A percentile compares a stretch with the other conserved stretches of the same genome.
These are phyloP conservation scores for Fusarium tricinctum DNA, from an alignment of 2,329 filamentous ascomycete genomes.

Conservation along the genomic window DNA sequence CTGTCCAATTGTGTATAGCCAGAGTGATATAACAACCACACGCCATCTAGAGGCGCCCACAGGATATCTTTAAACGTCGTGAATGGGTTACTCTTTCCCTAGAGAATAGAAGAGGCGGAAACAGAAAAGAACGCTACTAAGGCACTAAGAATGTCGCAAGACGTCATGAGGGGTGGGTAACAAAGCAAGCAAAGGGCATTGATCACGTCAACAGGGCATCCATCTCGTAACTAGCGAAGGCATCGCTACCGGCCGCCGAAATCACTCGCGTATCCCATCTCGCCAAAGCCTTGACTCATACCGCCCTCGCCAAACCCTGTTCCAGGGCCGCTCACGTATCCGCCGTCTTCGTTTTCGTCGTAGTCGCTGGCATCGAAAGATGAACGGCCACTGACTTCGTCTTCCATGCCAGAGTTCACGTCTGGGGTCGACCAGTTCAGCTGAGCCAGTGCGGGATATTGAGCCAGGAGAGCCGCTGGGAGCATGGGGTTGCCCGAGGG, in stretches of 20 bases:
- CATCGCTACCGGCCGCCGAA: slow-evolving; percentile 46
- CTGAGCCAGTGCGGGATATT: slow-evolving; percentile 92
- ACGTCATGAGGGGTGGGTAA: slow-evolving; percentile 17
- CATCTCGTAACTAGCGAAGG: slow-evolving; percentile 7
- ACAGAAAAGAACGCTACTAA: slow-evolving; percentile 27
- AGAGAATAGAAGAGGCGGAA: slow-evolving; percentile 15
- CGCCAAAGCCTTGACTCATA: slow-evolving; percentile 66
- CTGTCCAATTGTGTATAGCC: slow-evolving; percentile 22
- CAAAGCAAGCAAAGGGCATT: slow-evolving; percentile 16
- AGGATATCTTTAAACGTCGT: slow-evolving; percentile 28
- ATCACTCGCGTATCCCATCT: slow-evolving; percentile 51
- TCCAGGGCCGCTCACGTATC: slow-evolving; percentile 74
- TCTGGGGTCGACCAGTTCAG: slow-evolving; percentile 82
- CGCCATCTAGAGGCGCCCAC: slow-evolving; percentile 34
- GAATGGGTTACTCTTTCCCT: slow-evolving; percentile 1
- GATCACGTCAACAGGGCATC: slow-evolving; percentile 17
- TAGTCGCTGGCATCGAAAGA: slow-evolving; percentile 87
- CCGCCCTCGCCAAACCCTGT: slow-evolving; percentile 71
- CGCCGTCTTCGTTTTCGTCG: slow-evolving; percentile 78
- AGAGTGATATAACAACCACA: slow-evolving; percentile 29
- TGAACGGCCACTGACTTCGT: slow-evolving; percentile 82
- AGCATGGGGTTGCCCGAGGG: slow-evolving; percentile 73
- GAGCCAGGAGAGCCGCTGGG: slow-evolving; percentile 88
- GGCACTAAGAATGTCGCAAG: slow-evolving; percentile 12
- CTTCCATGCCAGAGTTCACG: slow-evolving; percentile 79